Base-by-base conservation (phyloP, 495 filamentous ascomycete genomes). In the Rostrohypoxylon terebratum region DNA sequence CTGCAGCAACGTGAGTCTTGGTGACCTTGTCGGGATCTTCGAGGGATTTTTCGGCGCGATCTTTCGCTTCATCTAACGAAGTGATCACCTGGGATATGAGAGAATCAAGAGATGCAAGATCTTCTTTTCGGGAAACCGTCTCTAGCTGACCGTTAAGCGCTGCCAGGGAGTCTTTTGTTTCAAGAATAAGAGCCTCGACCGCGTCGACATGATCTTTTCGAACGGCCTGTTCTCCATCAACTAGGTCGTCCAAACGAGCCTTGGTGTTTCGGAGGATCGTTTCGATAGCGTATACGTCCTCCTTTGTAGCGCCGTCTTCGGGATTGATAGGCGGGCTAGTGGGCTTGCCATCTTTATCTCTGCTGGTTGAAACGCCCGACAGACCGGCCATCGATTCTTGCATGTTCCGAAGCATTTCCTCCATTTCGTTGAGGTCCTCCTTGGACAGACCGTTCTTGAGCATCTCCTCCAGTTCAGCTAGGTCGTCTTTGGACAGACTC, bases 221-320 rank as follows among this genome's bases (percentile, higher is more conserved):
- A 4, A 91, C 89, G 1, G 78, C 80, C 61, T 87, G 81, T 36
- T 87, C 85, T 16, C 92, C 88, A 47, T 94, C 87, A 16, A 84
- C 83, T 47, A 96, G 81, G 34, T 94, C 93, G 36, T 97, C 94
- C 44, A 97, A 83, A 54, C 91, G 90, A 9, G 90, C 87, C 72
- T 96, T 97, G 18, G 92, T 93, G 75, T 94, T 94, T 53, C 90
- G 87, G 21, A 98, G 86, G 50, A 98, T 86, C 0, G 90, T 94
- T 77, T 97, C 94, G 62, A 98, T 93, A n/a, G 91, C 92, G 65
- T 93, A 89, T 2, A 91, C 91, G 71, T 97, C 93, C 65, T 95
- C 92, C 76, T 87, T 90, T 23, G 84, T 86, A 21, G 88, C 88
- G 2, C 76, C 40, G 59, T 83, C 74, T 28, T 80, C 78, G 8